A percentile compares a stretch with the other conserved stretches of the same genome.
These are phyloP conservation scores for Zygotorulaspora mrakii DNA, from an alignment of 1,139 yeast genomes.

Conservation along the genomic window DNA sequence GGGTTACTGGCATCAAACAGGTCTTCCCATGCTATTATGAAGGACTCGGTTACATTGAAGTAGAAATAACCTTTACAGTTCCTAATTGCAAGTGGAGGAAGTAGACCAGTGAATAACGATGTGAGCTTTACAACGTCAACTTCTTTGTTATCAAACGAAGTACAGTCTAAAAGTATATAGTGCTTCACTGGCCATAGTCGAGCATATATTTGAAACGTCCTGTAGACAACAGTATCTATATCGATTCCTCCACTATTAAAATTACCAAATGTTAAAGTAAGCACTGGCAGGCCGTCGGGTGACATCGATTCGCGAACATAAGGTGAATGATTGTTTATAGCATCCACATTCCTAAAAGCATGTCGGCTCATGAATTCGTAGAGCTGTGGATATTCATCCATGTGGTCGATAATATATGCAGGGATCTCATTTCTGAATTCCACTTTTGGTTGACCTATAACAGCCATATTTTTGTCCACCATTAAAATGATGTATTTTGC, in stretches of 20 bases:
- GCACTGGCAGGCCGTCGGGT: constrained; percentile 68
- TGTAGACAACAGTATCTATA: constrained; percentile 54
- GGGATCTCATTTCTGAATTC: constrained; percentile 53
- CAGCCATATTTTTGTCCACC: constrained; percentile 37
- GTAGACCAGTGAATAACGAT: constrained; percentile 39
- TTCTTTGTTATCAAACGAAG: constrained; percentile 47
- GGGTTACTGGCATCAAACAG: constrained; percentile 24
- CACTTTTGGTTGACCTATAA: constrained; percentile 45
- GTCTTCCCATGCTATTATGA: constrained; percentile 38
- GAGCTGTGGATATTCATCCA: constrained; percentile 48
- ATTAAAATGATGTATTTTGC: constrained; percentile 27
- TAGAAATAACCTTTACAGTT: constrained; percentile 58
- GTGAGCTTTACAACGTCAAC: constrained; percentile 29
- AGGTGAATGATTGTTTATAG: constrained; percentile 40
- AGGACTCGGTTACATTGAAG: constrained; percentile 56
- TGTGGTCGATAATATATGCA: constrained; percentile 45
- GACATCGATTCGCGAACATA: constrained; percentile 63
- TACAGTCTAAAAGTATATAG: constrained; percentile 63
- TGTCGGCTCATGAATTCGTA: constrained; percentile 74
- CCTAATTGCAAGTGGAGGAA: constrained; percentile 47
- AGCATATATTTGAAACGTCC: constrained; percentile 62
- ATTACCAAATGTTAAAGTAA: constrained; percentile 51
- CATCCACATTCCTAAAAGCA: constrained; percentile 52
- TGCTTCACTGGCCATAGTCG: constrained; percentile 73
- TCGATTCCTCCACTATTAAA: constrained; percentile 46